Evolutionary conservation across 768 basidiomycete species (phyloP).

Genomic region (Termitomyces sp.): DNA sequence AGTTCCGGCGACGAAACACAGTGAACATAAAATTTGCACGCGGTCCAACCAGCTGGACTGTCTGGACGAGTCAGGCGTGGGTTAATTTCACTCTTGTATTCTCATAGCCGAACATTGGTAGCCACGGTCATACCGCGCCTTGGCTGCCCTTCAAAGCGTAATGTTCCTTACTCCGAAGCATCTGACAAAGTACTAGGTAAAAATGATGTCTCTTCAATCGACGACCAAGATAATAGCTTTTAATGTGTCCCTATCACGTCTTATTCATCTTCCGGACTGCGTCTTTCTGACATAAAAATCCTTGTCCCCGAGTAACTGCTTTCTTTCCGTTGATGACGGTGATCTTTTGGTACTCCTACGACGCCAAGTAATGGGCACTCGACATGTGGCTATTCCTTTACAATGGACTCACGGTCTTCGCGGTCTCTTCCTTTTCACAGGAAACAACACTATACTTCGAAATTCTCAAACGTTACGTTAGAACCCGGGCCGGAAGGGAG

Average conservation of each 20-base stretch:
- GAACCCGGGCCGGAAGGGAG: background rate
- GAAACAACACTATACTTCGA: background rate
- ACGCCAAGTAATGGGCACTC: too few species aligned
- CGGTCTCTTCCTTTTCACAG: background rate
- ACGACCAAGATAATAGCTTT: background rate
- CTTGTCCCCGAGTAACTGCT: background rate
- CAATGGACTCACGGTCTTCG: background rate
- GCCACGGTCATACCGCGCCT: too few species aligned
- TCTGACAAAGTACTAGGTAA: background rate
- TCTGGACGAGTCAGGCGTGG: background rate
- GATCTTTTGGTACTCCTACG: background rate
- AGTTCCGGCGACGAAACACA: background rate
- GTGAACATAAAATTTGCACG: background rate
- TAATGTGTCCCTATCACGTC: background rate
- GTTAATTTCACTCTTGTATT: background rate
- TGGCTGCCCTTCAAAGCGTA: background rate
- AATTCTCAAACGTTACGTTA: background rate
- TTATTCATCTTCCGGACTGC: background rate
- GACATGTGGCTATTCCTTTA: background rate
- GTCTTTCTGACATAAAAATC: background rate
- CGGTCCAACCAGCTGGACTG: background rate
- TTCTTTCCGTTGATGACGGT: background rate
- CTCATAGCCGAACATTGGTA: background rate
- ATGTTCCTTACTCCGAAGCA: background rate
- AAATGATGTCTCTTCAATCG: too few species aligned